A percentile compares a stretch with the other conserved stretches of the same genome.
phyloP scores from a whole-genome alignment of 306 rosid species.

The Alnus rubra region DNA sequence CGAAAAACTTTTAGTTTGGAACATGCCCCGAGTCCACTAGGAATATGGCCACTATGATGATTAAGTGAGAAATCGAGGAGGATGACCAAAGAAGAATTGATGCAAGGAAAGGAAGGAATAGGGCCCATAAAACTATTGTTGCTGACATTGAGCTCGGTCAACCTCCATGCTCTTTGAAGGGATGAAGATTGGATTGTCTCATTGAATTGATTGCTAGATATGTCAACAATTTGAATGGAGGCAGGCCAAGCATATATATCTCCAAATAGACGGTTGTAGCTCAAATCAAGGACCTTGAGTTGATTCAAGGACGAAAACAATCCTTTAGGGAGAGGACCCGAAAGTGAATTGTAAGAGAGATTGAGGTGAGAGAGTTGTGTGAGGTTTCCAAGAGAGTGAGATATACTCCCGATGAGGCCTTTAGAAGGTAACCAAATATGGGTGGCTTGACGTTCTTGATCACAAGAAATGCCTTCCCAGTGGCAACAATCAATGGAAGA shows the following conservation, averaged over 20 bases:
- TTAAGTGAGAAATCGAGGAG: slow-evolving; percentile 10
- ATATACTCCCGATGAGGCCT: neutral
- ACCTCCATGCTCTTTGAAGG: neutral
- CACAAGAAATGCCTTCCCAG: neutral
- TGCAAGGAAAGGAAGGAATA: slow-evolving; percentile 1
- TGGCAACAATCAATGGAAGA: neutral
- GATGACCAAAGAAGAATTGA: neutral
- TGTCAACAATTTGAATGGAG: neutral
- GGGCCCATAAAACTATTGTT: neutral
- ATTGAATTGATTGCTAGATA: slow-evolving; percentile 7
- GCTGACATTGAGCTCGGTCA: neutral
- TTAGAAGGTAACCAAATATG: neutral
- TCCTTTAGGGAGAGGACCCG: neutral
- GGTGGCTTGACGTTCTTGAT: neutral
- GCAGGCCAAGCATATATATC: neutral
- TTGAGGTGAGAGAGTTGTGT: neutral
- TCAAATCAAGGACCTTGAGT: slow-evolving; percentile 16
- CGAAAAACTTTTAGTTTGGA: slow-evolving; percentile 9
- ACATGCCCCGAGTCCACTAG: slow-evolving; percentile 1
- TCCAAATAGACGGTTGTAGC: slow-evolving; percentile 10
- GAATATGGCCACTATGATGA: neutral
- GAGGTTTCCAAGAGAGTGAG: neutral
- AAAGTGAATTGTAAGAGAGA: neutral
- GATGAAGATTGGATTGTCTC: slow-evolving; percentile 5
- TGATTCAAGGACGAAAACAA: slow-evolving; percentile 5